Evolutionary conservation across 345 rosid genomes (phyloP), one percentile per base, ranked within the genome.

Genomic region (Jatropha curcas): DNA sequence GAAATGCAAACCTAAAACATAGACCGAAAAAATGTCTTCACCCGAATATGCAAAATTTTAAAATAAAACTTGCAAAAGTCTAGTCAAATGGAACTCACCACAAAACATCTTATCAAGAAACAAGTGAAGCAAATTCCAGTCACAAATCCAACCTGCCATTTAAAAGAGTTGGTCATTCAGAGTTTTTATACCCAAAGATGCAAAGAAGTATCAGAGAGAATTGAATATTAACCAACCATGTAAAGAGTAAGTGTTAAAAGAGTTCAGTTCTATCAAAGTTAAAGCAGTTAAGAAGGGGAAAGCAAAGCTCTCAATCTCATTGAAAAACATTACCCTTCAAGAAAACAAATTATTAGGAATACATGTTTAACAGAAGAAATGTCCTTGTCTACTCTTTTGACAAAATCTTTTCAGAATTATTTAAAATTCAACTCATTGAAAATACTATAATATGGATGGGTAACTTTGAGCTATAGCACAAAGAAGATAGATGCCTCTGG

Each of bases 131-230:
- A 90, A 64, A 89, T 84, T 59, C 76, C 86, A 1, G 96, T 89
- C 73, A 92, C 94, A 28, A 74, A 89, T 64, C 98, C 91, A 25
- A 90, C 98, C 96, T 92, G 92, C 74, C 65, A 46, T 1, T n/a
- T 62, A 17, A 64, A n/a, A 68, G 17, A 53, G 50, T 17, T 31
- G 34, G 14, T 31, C 33, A 59, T 5, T 60, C 4, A 60, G 27
- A n/a, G 28, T 20, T 31, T 31, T 13, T 45, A 3, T 4, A 10
- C 12, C 20, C 20, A 17, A n/a, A 27, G 7, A 37, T 39, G 10
- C 9, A 39, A 14, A 65, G n/a, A 43, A 51, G 16, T 6, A 46
- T 6, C 19, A 48, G 1, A 7, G 1, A 7, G 24, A 62, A n/a
- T 22, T 62, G 13, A 62, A 48, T 33, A n/a, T 14, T 19, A 58